Conservation (phyloP, 192 early-diverging fungal species). For the Geranomyces michiganensis region DNA sequence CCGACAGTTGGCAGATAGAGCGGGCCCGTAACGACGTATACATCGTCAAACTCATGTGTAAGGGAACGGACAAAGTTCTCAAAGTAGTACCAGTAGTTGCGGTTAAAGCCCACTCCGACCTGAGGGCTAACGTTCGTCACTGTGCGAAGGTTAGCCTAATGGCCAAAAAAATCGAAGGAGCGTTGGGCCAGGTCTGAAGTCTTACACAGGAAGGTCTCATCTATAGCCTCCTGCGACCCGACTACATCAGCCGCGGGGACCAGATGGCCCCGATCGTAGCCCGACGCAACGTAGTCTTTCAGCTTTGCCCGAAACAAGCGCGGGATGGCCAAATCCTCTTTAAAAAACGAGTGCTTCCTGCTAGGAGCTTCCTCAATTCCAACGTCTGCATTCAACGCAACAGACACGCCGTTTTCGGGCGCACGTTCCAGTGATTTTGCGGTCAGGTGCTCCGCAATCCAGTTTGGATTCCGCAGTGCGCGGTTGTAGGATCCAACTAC, state of each 20-base stretch:
- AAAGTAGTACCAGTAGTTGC: conserved; percentile 90
- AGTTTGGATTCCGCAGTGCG: conserved; percentile 72
- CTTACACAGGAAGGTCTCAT: conserved; percentile 79
- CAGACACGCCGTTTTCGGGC: neutral
- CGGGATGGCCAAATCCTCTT: conserved; percentile 77
- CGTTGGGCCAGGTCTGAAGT: neutral
- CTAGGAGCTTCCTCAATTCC: conserved; percentile 32
- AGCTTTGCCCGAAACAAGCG: conserved; percentile 72
- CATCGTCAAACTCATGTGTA: conserved; percentile 73
- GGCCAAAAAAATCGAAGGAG: no score
- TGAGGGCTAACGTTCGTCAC: conserved; percentile 47
- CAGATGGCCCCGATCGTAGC: conserved; percentile 93
- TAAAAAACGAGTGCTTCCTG: conserved; percentile 74
- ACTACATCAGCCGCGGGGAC: conserved; percentile 88
- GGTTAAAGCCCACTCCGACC: conserved; percentile 75
- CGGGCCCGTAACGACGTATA: conserved; percentile 87
- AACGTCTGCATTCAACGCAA: neutral
- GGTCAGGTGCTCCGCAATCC: conserved; percentile 58
- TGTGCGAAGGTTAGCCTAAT: neutral
- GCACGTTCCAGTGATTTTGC: conserved; percentile 52
- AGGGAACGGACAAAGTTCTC: conserved; percentile 79
- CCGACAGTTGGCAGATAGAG: conserved; percentile 80
- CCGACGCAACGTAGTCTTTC: conserved; percentile 76
- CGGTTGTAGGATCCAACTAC: conserved; percentile 74
- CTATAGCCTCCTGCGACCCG: conserved; percentile 69